Evolutionary conservation across 2,329 filamentous ascomycete genomes (phyloP).

Genomic region (Penicillium sp.): DNA sequence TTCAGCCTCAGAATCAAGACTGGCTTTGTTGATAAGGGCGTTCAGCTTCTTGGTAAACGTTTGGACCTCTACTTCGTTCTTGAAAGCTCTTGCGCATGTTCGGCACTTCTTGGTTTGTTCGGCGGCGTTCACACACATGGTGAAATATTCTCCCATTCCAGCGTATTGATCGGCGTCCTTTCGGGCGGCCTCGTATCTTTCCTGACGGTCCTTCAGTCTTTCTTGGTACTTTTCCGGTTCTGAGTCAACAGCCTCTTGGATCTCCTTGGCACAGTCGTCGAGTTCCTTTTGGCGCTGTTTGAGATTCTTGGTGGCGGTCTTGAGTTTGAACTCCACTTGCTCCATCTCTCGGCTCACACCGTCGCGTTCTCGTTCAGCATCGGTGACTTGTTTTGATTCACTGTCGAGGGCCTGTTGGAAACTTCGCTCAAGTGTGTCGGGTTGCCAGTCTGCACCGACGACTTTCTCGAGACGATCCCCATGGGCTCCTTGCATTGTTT

Average conservation of each 20-base stretch:
- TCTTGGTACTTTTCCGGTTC: conserved; percentile 54
- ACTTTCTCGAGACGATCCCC: conserved; percentile 66
- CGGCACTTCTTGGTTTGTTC: conserved; percentile 71
- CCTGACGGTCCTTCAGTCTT: conserved; percentile 54
- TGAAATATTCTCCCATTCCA: conserved; percentile 71
- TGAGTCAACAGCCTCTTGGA: conserved; percentile 60
- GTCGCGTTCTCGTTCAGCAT: conserved; percentile 71
- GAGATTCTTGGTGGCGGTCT: conserved; percentile 63
- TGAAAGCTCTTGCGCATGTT: conserved; percentile 72
- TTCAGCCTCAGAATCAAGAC: conserved; percentile 60
- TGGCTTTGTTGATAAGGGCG: conserved; percentile 51
- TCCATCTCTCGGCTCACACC: conserved; percentile 70
- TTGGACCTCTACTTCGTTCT: conserved; percentile 61
- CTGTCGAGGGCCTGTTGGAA: conserved; percentile 66
- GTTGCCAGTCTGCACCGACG: conserved; percentile 68
- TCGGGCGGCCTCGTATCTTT: conserved; percentile 52
- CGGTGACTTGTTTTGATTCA: conserved; percentile 60
- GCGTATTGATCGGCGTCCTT: conserved; percentile 69
- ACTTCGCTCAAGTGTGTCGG: conserved; percentile 67
- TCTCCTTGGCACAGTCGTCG: conserved; percentile 61
- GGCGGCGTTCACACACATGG: conserved; percentile 65
- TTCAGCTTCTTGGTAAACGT: conserved; percentile 67
- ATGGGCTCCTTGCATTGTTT: conserved; percentile 76
- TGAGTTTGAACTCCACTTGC: conserved; percentile 73
- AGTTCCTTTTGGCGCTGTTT: conserved; percentile 66